Evolutionary conservation across 441 rosid genomes (phyloP).

Genomic region (Corymbia calophylla): DNA sequence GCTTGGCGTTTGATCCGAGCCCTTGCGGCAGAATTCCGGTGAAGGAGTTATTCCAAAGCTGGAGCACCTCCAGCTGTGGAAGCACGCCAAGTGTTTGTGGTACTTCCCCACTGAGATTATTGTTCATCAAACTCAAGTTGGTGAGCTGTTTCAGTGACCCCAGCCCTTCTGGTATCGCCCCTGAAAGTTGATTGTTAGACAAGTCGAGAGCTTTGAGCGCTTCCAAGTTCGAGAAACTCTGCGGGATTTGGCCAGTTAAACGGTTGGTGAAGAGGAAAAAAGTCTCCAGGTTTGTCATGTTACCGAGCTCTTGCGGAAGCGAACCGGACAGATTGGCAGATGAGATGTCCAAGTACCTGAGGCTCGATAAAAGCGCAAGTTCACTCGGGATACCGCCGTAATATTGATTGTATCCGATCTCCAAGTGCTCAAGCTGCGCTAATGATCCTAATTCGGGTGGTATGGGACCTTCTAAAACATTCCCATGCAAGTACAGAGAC

Average conservation of each 20-base stretch:
- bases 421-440: slow-evolving; percentile 53
- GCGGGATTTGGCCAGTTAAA: slow-evolving; percentile 60
- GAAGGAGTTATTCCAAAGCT: slow-evolving; percentile 66
- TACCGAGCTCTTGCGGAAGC: slow-evolving; percentile 49
- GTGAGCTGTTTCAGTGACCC: slow-evolving; percentile 46
- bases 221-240: slow-evolving; percentile 38
- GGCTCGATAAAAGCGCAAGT: slow-evolving; percentile 38
- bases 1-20: slow-evolving; percentile 76
- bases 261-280: slow-evolving; percentile 49
- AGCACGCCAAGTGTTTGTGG: slow-evolving; percentile 64
- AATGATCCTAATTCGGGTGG: slow-evolving; percentile 61
- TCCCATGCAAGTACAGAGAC: slow-evolving; percentile 64
- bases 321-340: slow-evolving; percentile 53
- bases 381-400: slow-evolving; percentile 57
- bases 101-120: slow-evolving; percentile 47
- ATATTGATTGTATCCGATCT: slow-evolving; percentile 69
- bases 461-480: slow-evolving; percentile 45
- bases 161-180: slow-evolving; percentile 51
- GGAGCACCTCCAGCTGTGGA: slow-evolving; percentile 44
- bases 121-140: slow-evolving; percentile 54
- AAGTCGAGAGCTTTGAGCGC: slow-evolving; percentile 53
- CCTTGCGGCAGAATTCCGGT: slow-evolving; percentile 67
- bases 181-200: slow-evolving; percentile 61
- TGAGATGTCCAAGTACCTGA: slow-evolving; percentile 65
- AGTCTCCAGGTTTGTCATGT: slow-evolving; percentile 46